phyloP scores from a whole-genome alignment of 441 rosid species.

The Croton setiger region DNA sequence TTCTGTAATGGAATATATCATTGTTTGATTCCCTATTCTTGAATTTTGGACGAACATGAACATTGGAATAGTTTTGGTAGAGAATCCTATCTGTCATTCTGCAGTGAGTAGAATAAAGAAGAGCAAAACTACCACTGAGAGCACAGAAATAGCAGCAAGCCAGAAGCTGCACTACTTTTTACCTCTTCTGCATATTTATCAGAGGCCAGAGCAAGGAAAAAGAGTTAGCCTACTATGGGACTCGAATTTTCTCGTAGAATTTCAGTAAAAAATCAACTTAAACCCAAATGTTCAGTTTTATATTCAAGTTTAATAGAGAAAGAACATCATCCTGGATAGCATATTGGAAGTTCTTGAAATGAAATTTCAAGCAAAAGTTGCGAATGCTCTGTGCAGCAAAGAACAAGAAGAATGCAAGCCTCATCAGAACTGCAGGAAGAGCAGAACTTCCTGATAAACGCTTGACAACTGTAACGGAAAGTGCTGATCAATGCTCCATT shows the following conservation, averaged over 20 bases:
- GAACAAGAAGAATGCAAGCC: slow-evolving; percentile 62
- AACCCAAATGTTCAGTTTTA: not conserved
- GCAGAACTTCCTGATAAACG: slow-evolving; percentile 42
- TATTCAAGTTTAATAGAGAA: slow-evolving; percentile 33
- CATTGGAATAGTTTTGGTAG: slow-evolving; percentile 30
- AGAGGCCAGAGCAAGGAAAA: slow-evolving; percentile 53
- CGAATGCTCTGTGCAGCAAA: slow-evolving; percentile 63
- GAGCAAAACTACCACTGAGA: slow-evolving; percentile 44
- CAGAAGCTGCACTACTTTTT: slow-evolving; percentile 30
- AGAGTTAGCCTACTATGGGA: slow-evolving; percentile 69
- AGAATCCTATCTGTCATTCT: slow-evolving; percentile 31
- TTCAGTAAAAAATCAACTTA: slow-evolving; percentile 23
- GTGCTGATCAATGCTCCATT: not conserved
- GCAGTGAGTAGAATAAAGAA: slow-evolving; percentile 50
- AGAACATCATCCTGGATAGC: slow-evolving; percentile 61
- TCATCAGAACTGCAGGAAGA: slow-evolving; percentile 38
- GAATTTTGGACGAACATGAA: slow-evolving; percentile 19
- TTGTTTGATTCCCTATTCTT: slow-evolving; percentile 20
- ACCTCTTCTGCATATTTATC: slow-evolving; percentile 45
- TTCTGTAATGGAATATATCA: no score
- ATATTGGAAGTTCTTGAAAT: slow-evolving; percentile 50
- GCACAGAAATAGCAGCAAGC: slow-evolving; percentile 38
- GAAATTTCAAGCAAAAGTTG: slow-evolving; percentile 60
- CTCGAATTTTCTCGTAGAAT: slow-evolving; percentile 53
- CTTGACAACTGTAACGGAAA: not conserved